Percentiles rank a stretch among this genome's conserved stretches.
Conservation (phyloP, 768 basidiomycete genomes). For the Mycena indigotica region DNA sequence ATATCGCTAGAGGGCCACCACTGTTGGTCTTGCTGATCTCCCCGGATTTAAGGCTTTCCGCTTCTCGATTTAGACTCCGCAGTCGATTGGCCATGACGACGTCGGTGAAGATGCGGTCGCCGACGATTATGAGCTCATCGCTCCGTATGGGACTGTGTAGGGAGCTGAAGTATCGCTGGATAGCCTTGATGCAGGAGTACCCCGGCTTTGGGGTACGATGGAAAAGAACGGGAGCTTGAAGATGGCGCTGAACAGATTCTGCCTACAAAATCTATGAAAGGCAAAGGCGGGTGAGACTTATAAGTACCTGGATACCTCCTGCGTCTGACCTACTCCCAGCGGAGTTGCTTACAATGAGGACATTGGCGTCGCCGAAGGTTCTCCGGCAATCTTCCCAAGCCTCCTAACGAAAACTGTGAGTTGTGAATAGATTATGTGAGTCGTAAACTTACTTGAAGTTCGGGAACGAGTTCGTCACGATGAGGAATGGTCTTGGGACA, state of each 20-base stretch:
- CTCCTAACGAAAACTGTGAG: slow-evolving; percentile 42
- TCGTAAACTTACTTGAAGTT: slow-evolving; percentile 58
- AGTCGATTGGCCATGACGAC: slow-evolving; percentile 84
- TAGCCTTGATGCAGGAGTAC: slow-evolving; percentile 69
- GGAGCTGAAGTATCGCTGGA: slow-evolving; percentile 74
- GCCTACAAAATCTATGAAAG: slow-evolving; percentile 62
- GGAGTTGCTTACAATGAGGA: slow-evolving; percentile 93
- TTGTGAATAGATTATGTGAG: background rate
- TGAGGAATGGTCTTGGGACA: slow-evolving; percentile 69
- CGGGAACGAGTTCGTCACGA: slow-evolving; percentile 73
- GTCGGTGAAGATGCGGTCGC: slow-evolving; percentile 93
- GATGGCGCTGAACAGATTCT: slow-evolving; percentile 78
- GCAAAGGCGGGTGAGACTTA: background rate
- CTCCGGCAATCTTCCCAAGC: slow-evolving; percentile 75
- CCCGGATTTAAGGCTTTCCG: slow-evolving; percentile 18
- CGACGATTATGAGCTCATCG: slow-evolving; percentile 77
- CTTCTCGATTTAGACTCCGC: slow-evolving; percentile 26
- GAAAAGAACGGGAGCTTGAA: slow-evolving; percentile 79
- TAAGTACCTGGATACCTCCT: slow-evolving; percentile 76
- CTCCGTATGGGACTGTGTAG: slow-evolving; percentile 56
- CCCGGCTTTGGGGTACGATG: slow-evolving; percentile 81
- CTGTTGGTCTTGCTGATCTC: slow-evolving; percentile 10
- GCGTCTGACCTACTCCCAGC: slow-evolving; percentile 81
- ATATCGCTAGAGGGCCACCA: slow-evolving; percentile 62
- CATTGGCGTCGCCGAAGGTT: slow-evolving; percentile 74